Percentiles rank a stretch among this genome's conserved stretches.
phyloP scores from a whole-genome alignment of 306 rosid genomes.

The Dicorynia guianensis region DNA sequence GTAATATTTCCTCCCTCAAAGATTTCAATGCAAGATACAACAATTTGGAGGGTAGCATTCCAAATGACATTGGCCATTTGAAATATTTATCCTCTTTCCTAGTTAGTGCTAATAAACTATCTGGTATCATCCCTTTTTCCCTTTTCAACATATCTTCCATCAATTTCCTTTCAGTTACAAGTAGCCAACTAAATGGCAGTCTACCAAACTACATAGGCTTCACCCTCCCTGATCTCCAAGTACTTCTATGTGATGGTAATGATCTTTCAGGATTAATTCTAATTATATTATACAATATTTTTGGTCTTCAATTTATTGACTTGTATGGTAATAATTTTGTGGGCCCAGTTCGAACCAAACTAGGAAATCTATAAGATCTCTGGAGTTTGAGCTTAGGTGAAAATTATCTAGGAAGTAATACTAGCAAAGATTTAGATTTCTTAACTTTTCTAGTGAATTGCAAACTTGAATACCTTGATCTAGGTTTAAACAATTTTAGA shows the following conservation, averaged over 20 bases:
- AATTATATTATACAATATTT: neutral
- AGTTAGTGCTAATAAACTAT: neutral
- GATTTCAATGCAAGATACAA: neutral
- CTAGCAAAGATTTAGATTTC: neutral
- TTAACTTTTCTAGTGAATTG: neutral
- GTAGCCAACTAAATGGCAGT: constrained; percentile 4
- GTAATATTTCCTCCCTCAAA: constrained; percentile 24
- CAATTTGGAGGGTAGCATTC: constrained; percentile 25
- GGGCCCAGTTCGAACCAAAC: neutral
- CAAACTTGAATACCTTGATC: neutral
- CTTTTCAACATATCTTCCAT: constrained; percentile 37
- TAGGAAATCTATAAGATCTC: neutral
- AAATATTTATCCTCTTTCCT: neutral
- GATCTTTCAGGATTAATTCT: neutral
- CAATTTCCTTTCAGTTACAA: fast-evolving
- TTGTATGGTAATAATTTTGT: neutral
- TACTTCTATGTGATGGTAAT: neutral
- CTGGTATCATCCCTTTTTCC: constrained; percentile 38
- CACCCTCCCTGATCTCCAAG: neutral
- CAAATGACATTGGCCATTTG: constrained; percentile 11
- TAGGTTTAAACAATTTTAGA: neutral
- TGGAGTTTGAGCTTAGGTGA: neutral
- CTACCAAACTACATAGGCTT: neutral
- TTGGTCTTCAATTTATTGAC: neutral
- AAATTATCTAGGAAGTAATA: neutral